phyloP scores from a whole-genome alignment of 2,329 filamentous ascomycete species.

The Colletotrichum echinochloae region DNA sequence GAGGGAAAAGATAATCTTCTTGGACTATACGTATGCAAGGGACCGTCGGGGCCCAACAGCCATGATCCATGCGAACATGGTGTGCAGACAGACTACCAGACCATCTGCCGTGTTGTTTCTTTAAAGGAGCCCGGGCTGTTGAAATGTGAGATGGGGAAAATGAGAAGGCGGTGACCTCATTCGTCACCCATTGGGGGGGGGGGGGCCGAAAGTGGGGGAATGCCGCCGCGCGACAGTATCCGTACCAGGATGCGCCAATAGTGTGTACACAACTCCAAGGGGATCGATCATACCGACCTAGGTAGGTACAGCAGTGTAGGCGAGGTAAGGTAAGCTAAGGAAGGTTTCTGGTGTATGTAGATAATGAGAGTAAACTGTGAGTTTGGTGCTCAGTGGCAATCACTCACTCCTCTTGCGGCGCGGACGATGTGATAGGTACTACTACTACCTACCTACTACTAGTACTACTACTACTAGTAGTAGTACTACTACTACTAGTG shows the following conservation, averaged over 20 bases:
- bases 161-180: constrained; percentile 38
- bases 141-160: constrained; percentile 6
- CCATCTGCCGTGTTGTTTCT: constrained; percentile 18
- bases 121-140: constrained; percentile 11
- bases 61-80: constrained; percentile 26
- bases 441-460: too few relatives aligned
- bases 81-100: neutral
- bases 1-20: neutral
- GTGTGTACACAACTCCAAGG: constrained; percentile 16
- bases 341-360: too few relatives aligned
- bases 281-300: too few relatives aligned
- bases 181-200: constrained; percentile 20
- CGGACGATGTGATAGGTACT: constrained; percentile 1
- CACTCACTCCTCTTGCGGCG: constrained; percentile 26
- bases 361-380: too few relatives aligned
- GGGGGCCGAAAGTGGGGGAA: constrained; percentile 34
- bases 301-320: too few relatives aligned
- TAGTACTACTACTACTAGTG: too few relatives aligned
- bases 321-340: too few relatives aligned
- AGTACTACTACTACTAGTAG: too few relatives aligned
- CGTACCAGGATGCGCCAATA: constrained; percentile 4
- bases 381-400: constrained; percentile 10
- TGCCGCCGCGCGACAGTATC: constrained; percentile 27
- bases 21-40: constrained; percentile 27
- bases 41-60: constrained; percentile 12